Conservation (phyloP, 2,329 filamentous ascomycete species). For the Purpureocillium lavendulum region DNA sequence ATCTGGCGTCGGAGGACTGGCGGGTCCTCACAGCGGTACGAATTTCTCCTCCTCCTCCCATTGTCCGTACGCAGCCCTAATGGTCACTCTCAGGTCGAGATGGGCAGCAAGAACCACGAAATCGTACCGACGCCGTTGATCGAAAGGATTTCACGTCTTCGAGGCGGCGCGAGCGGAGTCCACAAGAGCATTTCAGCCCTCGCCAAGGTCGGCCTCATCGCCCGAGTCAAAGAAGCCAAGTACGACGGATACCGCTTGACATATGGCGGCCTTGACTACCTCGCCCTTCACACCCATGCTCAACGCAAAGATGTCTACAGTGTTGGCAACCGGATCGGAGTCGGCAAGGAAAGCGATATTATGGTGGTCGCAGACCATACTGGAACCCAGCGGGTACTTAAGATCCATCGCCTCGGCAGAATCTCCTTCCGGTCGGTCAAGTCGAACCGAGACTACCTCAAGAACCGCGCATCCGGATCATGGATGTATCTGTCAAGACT, state of each 20-base stretch:
- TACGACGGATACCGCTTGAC: constrained; percentile 97
- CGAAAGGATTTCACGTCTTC: constrained; percentile 70
- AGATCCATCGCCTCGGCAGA: constrained; percentile 90
- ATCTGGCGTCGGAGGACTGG: constrained; percentile 91
- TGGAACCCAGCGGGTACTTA: constrained; percentile 74
- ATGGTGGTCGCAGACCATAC: constrained; percentile 79
- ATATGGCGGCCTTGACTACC: constrained; percentile 94
- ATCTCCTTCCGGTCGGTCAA: constrained; percentile 97
- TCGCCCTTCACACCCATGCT: constrained; percentile 86
- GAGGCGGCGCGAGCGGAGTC: constrained; percentile 69
- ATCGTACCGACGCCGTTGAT: constrained; percentile 89
- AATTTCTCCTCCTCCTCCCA: constrained; percentile 11
- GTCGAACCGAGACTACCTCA: constrained; percentile 89
- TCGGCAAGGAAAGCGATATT: constrained; percentile 97
- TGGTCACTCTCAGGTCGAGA: constrained; percentile 62
- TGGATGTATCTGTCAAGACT: constrained; percentile 98
- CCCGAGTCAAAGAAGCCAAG: constrained; percentile 86
- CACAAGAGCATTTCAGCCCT: constrained; percentile 83
- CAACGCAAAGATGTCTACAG: constrained; percentile 77
- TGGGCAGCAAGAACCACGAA: constrained; percentile 93
- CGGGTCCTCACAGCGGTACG: constrained; percentile 83
- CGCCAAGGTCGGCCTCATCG: constrained; percentile 87
- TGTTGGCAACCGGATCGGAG: constrained; percentile 87
- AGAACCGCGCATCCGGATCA: constrained; percentile 67
- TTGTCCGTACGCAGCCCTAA: neutral